phyloP scores from a whole-genome alignment of 331 rosid genomes.

The Malus hybrid region DNA sequence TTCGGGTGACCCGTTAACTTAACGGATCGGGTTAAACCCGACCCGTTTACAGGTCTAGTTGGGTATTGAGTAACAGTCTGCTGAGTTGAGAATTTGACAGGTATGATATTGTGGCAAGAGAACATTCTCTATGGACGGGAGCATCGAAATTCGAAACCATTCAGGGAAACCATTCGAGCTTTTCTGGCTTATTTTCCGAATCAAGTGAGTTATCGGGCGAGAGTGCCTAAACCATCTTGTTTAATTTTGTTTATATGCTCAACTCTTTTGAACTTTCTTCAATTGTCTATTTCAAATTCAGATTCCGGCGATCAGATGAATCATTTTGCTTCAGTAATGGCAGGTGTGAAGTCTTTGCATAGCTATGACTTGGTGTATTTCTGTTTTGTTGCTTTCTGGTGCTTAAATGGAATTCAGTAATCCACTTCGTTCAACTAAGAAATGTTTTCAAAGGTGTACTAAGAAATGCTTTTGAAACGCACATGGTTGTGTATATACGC shows the following conservation, averaged over 20 bases:
- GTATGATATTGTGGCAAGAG: conserved; percentile 88
- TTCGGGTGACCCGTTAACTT: too few species aligned
- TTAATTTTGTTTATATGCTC: neutral
- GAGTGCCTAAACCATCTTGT: neutral
- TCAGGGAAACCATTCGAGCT: conserved; percentile 91
- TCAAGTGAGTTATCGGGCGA: conserved; percentile 44
- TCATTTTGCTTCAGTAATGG: conserved; percentile 90
- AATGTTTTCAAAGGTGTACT: neutral
- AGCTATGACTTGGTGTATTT: conserved; percentile 6
- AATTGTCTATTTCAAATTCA: conserved; percentile 19
- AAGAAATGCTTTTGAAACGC: neutral
- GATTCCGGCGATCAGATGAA: conserved; percentile 70
- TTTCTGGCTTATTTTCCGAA: conserved; percentile 85
- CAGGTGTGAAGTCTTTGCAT: conserved; percentile 35
- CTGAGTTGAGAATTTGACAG: conserved; percentile 34
- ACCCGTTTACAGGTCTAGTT: too few species aligned
- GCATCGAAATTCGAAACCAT: conserved; percentile 89
- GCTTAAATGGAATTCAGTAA: neutral
- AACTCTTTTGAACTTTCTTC: neutral
- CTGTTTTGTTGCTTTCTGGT: neutral
- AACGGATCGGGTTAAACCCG: too few species aligned
- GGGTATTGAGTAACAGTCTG: conserved; percentile 21
- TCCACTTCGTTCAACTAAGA: neutral
- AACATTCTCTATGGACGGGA: conserved; percentile 66
- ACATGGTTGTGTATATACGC: neutral